Conservation (phyloP, 2,329 filamentous ascomycete species). For the Aspergillus carbonarius region DNA sequence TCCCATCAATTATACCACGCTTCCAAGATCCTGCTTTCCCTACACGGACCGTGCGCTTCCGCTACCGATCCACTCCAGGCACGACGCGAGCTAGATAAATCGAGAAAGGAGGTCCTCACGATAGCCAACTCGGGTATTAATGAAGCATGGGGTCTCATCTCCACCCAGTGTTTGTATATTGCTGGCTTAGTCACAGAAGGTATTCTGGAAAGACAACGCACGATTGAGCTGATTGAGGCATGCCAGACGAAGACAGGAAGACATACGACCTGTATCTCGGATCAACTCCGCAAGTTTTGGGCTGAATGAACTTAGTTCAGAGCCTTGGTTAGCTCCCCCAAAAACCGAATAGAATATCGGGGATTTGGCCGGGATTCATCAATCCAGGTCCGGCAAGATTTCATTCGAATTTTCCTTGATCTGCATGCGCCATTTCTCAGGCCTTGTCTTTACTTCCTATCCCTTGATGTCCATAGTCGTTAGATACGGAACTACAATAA, state of each 20-base stretch:
- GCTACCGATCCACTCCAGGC: not conserved
- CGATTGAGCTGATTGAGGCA: slow-evolving; percentile 1
- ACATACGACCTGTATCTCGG: not conserved
- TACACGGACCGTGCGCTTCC: not conserved
- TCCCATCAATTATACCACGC: slow-evolving; percentile 6
- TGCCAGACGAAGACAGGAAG: not conserved
- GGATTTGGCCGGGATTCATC: no score
- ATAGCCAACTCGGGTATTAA: not conserved
- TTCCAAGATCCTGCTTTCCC: slow-evolving; percentile 3
- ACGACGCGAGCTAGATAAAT: slow-evolving; percentile 1
- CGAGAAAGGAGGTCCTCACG: slow-evolving; percentile 2
- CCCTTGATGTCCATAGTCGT: no score
- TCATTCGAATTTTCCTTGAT: no score
- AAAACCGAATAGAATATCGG: no score
- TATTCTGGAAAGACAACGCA: not conserved
- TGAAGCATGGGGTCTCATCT: slow-evolving; percentile 5
- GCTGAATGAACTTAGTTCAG: not conserved
- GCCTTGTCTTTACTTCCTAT: no score
- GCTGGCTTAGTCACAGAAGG: slow-evolving; percentile 3
- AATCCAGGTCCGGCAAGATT: no score
- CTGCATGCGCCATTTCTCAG: no score
- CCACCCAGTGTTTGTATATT: slow-evolving; percentile 6
- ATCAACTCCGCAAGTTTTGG: not conserved
- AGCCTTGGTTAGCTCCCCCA: no score
- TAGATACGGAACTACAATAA: no score